Percentiles rank a stretch among this genome's conserved stretches.
These are phyloP conservation scores for Peronosclerospora sorghi DNA, from an alignment of 352 stramenopile genomes.

Conservation along the genomic window DNA sequence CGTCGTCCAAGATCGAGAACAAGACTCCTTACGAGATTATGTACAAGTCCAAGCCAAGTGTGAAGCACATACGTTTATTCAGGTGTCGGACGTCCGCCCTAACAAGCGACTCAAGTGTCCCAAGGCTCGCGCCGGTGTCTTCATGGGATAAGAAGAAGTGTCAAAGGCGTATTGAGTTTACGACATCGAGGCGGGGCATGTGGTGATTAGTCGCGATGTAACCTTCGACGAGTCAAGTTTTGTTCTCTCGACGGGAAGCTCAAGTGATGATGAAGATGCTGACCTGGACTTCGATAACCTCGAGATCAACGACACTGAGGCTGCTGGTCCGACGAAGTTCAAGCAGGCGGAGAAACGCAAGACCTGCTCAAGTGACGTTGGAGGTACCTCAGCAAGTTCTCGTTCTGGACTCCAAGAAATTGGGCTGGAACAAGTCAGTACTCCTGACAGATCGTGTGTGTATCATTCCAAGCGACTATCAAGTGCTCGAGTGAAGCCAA, in stretches of 20 bases:
- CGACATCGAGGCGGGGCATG: slow-evolving; percentile 1
- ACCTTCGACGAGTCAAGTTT: background rate
- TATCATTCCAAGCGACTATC: background rate
- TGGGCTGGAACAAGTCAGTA: background rate
- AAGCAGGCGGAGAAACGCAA: background rate
- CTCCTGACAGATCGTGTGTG: background rate
- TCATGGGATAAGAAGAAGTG: background rate
- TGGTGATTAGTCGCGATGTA: background rate
- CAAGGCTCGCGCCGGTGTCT: background rate
- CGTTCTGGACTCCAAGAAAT: no score
- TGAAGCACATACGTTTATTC: slow-evolving; percentile 1
- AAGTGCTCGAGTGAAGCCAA: no score
- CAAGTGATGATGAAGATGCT: background rate
- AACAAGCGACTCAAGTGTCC: background rate
- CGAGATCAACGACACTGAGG: background rate
- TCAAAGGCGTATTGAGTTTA: background rate
- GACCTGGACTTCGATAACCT: background rate
- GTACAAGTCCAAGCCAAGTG: background rate
- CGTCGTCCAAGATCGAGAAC: background rate
- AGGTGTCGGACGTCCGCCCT: background rate
- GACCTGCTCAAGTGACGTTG: background rate
- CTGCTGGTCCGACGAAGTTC: background rate
- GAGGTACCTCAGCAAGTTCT: no score
- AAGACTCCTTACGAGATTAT: background rate
- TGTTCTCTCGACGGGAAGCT: background rate